Evolutionary conservation across 2,329 filamentous ascomycete species (phyloP).

Genomic region (Ophiostoma piceae): DNA sequence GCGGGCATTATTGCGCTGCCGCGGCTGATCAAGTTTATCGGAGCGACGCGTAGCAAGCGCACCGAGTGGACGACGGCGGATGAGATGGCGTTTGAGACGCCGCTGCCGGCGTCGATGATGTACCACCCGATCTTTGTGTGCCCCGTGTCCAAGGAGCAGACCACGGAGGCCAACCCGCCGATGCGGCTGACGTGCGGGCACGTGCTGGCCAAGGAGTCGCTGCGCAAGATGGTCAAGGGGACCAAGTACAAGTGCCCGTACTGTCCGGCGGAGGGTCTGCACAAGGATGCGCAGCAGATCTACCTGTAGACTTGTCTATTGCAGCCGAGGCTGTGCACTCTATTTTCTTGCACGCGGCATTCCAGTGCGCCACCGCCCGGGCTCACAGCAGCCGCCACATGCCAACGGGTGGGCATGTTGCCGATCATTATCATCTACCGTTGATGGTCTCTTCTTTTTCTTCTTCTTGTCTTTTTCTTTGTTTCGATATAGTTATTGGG

Average conservation of each 20-base stretch:
- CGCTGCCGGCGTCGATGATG: constrained; percentile 54
- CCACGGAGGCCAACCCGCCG: constrained; percentile 84
- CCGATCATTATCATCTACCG: background rate
- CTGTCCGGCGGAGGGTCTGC: constrained; percentile 76
- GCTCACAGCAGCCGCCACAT: background rate
- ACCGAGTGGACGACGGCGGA: constrained; percentile 93
- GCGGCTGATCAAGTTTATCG: constrained; percentile 79
- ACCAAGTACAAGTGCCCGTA: constrained; percentile 91
- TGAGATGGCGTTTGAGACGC: constrained; percentile 73
- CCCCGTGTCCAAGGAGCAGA: constrained; percentile 93
- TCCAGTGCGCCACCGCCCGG: background rate
- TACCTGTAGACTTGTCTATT: constrained; percentile 46
- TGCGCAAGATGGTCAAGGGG: constrained; percentile 69
- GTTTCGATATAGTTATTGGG: background rate
- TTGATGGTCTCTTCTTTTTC: background rate
- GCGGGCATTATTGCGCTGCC: constrained; percentile 90
- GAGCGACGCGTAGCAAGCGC: constrained; percentile 79
- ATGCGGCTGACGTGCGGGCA: constrained; percentile 97
- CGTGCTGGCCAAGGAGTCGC: constrained; percentile 78
- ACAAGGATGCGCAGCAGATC: constrained; percentile 70
- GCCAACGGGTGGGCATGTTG: background rate
- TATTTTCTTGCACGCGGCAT: background rate
- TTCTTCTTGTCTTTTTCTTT: background rate
- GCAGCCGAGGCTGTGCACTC: background rate
- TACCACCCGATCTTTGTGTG: constrained; percentile 98